Base-by-base conservation (phyloP, 306 rosid species). In the Nissolia schottii region DNA sequence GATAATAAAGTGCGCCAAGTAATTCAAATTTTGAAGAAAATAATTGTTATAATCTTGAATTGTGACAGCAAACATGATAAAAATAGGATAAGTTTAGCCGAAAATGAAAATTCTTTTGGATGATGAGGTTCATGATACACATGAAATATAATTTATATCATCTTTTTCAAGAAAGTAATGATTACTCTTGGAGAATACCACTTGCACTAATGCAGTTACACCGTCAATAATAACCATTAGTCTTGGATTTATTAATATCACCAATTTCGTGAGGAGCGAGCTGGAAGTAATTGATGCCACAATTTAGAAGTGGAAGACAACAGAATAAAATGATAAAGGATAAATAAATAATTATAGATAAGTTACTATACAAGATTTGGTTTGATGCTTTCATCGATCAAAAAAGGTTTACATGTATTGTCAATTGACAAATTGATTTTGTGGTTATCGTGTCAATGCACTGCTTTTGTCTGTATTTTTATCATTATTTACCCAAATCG, bases 321-420 rank as follows among this genome's bases (percentile, higher is more conserved):
- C 9, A 34, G 5, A 32, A 49, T 0, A 29, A 14, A 23, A 19
- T 2, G 6, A n/a, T n/a, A n/a, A n/a, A n/a, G 50, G 64, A 38
- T 7, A 7, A 0, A 34, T 18, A 3, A 60, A 60, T 19, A 18
- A 8, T n/a, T n/a, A n/a, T n/a, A 22, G 63, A 69, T 53, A 20
- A 25, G 74, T 6, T n/a, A n/a, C 70, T 23, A n/a, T n/a, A 20
- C 4, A 66, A 75, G 68, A 75, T 75, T 56, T 67, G 27, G 49
- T 56, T 45, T 14, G 67, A 75, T 55, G 45, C 65, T 70, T 20
- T 66, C 50, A 55, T 15, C 20, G 14, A 43, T 28, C 51, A 40
- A 28, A 14, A 61, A 73, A 61, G 73, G 53, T 55, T 51, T 40
- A 22, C 67, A 13, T 11, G 53, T 24, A 41, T 55, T 22, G 28